Evolutionary conservation across 192 early-diverging fungal genomes (phyloP), one percentile per base, ranked within the genome.

Genomic region (Coemansia sp.): DNA sequence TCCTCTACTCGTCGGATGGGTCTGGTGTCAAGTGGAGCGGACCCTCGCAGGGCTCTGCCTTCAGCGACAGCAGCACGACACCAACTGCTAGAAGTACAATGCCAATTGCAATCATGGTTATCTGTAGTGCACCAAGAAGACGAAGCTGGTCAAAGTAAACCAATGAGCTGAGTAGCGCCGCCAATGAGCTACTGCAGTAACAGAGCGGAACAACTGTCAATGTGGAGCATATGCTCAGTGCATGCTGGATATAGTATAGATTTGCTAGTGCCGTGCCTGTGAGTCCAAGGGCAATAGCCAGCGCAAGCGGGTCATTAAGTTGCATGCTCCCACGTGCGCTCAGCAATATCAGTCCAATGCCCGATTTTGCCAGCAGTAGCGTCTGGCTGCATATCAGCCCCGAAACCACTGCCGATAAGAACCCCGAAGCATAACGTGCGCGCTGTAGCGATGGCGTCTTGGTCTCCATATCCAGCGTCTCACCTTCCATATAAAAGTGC

Each of bases 91-190:
- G 85, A 51, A 89, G 70, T 12, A 81, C 75, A 25, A 89, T 84
- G 26, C 90, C 90, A 14, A 86, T 60, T 27, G 87, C 85, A 49
- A 92, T 88, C 62, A 89, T 72, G 5, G 85, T 57, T 34, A 90
- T 67, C 65, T 89, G 88, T 59, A 77, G 76, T 64, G 85, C 74
- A 26, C 61, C 66, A 30, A 92, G 71, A 24, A 85, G 76, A 1
- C 73, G 73, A 74, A 89, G 73, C 75, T 92, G 90, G 67, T 89
- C 75, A 68, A 88, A 92, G 58, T 92, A 92, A 7, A 92, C 88
- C n/a, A 92, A 73, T 23, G 89, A 89, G 67, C 89, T 92, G 56
- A 90, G 81, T 44, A 92, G 81, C 16, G 87, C 86, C 4, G 88
- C 86, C 32, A 89, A 75, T 65, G 89, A 89, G 70, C 86, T 88